Evolutionary conservation across 2,329 filamentous ascomycete species (phyloP).

Genomic region (Fusarium chuoi): DNA sequence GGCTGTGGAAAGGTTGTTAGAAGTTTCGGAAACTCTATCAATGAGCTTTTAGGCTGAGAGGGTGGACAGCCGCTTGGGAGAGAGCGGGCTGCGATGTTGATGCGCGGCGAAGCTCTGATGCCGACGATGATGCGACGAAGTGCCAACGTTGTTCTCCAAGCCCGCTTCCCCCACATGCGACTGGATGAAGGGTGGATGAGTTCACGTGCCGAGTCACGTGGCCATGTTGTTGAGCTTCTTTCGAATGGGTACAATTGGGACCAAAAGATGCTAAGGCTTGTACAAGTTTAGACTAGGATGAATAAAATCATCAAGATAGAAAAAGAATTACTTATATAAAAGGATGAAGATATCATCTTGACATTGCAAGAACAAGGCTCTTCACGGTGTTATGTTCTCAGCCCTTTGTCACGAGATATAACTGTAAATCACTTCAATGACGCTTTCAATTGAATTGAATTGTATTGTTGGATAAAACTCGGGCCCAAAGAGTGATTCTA

Average conservation of each 20-base stretch:
- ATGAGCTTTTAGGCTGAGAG: constrained; percentile 8
- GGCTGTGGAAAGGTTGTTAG: constrained; percentile 10
- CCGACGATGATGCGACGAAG: constrained; percentile 45
- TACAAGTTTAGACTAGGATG: not conserved
- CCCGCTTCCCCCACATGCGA: constrained; percentile 37
- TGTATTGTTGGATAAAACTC: not conserved
- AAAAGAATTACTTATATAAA: no score
- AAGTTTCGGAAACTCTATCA: constrained; percentile 21
- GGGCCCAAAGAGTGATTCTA: no score
- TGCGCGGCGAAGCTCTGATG: constrained; percentile 42
- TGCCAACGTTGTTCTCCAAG: constrained; percentile 43
- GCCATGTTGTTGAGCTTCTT: rapidly evolving
- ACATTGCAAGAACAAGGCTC: not conserved
- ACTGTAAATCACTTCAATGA: not conserved
- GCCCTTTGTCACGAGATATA: no score
- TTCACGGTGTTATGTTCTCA: not conserved
- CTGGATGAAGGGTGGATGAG: not conserved
- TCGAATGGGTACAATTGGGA: not conserved
- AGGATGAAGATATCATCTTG: not conserved
- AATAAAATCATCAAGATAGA: not conserved
- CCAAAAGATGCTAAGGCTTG: not conserved
- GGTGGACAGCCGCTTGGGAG: constrained; percentile 22
- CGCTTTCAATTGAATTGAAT: not conserved
- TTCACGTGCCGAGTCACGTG: constrained; percentile 35
- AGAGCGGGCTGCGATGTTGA: constrained; percentile 32